Conservation (phyloP, 305 asterid species). For the Vinca major region DNA sequence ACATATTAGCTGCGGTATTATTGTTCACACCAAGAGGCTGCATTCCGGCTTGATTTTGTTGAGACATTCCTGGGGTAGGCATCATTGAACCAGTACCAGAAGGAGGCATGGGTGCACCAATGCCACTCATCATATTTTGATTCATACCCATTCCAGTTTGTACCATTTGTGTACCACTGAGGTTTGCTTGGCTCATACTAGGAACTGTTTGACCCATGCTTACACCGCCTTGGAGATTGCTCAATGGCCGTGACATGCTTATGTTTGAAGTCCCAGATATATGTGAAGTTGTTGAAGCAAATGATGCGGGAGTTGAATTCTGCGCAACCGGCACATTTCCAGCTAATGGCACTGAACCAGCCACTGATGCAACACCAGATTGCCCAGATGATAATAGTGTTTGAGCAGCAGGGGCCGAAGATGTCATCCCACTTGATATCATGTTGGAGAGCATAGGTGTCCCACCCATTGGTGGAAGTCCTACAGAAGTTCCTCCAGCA, state of each 20-base stretch:
- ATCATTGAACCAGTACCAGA: constrained; percentile 69
- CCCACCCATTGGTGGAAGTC: constrained; percentile 65
- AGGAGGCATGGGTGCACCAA: constrained; percentile 46
- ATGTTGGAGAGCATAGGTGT: constrained; percentile 84
- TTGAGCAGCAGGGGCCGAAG: constrained; percentile 73
- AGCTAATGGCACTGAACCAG: constrained; percentile 49
- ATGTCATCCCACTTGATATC: constrained; percentile 78
- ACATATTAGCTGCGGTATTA: constrained; percentile 49
- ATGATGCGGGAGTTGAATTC: constrained; percentile 46
- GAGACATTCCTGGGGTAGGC: constrained; percentile 80
- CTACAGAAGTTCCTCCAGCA: constrained; percentile 70
- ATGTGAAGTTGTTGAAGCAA: constrained; percentile 39
- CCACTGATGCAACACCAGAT: constrained; percentile 45
- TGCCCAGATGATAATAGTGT: constrained; percentile 49
- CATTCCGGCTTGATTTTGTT: constrained; percentile 62
- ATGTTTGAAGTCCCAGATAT: constrained; percentile 41
- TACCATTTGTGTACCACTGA: constrained; percentile 59
- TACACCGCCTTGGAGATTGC: constrained; percentile 49
- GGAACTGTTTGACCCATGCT: constrained; percentile 58
- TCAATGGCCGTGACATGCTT: constrained; percentile 55
- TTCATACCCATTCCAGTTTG: constrained; percentile 55
- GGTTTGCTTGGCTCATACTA: constrained; percentile 64
- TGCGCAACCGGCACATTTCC: constrained; percentile 43
- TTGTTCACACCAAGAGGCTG: constrained; percentile 58
- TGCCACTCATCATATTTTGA: constrained; percentile 55